Conservation (phyloP, 148 eudicot genomes). For the Rhododendron mucronatum region DNA sequence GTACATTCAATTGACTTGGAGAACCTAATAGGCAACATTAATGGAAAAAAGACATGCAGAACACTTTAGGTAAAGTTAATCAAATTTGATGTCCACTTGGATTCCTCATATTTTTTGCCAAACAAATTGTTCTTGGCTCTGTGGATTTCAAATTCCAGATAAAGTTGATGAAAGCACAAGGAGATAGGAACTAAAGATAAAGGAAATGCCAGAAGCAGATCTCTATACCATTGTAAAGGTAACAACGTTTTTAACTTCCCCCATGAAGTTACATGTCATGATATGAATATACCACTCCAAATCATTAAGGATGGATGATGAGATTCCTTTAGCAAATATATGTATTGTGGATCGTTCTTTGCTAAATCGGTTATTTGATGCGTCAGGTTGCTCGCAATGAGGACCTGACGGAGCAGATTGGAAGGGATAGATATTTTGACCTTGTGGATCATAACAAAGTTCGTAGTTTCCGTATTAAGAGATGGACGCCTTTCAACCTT, state of each 20-base stretch:
- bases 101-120: not conserved
- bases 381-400: constrained; percentile 75
- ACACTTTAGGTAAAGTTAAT: constrained; percentile 57
- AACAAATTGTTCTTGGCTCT: not conserved
- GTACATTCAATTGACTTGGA: constrained; percentile 82
- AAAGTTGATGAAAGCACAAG: constrained; percentile 70
- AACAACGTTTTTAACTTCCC: not conserved
- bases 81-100: not conserved
- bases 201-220: constrained; percentile 71
- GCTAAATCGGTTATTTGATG: not conserved
- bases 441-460: constrained; percentile 89
- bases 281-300: not conserved
- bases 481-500: constrained; percentile 51
- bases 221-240: constrained; percentile 91
- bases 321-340: not conserved
- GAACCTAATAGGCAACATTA: constrained; percentile 69
- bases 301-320: not conserved
- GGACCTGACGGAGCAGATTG: constrained; percentile 69
- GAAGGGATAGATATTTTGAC: constrained; percentile 70
- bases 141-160: constrained; percentile 29
- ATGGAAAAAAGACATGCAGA: constrained; percentile 82
- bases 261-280: not conserved
- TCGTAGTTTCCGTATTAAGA: constrained; percentile 61
- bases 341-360: not conserved
- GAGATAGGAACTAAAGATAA: constrained; percentile 75